Evolutionary conservation across 768 basidiomycete genomes (phyloP).

Genomic region (Boletus reticuloceps): DNA sequence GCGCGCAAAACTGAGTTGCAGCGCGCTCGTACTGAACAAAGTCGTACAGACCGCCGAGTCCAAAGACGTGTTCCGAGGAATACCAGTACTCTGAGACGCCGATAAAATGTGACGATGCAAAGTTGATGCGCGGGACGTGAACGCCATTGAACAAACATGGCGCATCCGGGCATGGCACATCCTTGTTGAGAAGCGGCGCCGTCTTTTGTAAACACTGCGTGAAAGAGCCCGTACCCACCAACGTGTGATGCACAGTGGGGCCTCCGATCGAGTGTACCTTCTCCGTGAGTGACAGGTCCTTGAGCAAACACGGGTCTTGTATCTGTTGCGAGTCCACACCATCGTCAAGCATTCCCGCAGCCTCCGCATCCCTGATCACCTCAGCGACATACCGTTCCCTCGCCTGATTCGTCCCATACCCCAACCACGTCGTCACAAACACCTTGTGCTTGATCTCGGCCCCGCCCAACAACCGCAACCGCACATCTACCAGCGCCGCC

Average conservation of each 20-base stretch:
- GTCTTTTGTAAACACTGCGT: constrained; percentile 74
- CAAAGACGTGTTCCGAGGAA: constrained; percentile 95
- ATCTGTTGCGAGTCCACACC: constrained; percentile 39
- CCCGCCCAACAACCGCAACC: constrained; percentile 77
- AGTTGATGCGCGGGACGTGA: constrained; percentile 92
- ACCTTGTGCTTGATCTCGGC: constrained; percentile 87
- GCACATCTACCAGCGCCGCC: constrained; percentile 69
- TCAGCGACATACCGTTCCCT: constrained; percentile 85
- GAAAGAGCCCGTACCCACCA: constrained; percentile 90
- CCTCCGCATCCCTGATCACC: constrained; percentile 57
- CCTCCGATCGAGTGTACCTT: constrained; percentile 43
- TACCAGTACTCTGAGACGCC: constrained; percentile 99
- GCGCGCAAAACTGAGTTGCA: constrained; percentile 79
- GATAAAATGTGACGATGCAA: constrained; percentile 89
- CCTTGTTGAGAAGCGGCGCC: constrained; percentile 79
- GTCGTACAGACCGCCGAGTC: constrained; percentile 92
- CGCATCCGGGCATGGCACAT: constrained; percentile 73
- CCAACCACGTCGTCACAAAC: constrained; percentile 98
- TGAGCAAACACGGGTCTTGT: constrained; percentile 89
- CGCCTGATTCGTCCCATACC: constrained; percentile 98
- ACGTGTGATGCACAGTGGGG: constrained; percentile 43
- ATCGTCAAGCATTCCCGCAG: constrained; percentile 44
- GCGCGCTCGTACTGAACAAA: constrained; percentile 95
- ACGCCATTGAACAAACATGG: constrained; percentile 95
- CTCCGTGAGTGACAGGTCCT: constrained; percentile 62